Conservation (phyloP, 768 basidiomycete species). For the Pisolithus orientalis region DNA sequence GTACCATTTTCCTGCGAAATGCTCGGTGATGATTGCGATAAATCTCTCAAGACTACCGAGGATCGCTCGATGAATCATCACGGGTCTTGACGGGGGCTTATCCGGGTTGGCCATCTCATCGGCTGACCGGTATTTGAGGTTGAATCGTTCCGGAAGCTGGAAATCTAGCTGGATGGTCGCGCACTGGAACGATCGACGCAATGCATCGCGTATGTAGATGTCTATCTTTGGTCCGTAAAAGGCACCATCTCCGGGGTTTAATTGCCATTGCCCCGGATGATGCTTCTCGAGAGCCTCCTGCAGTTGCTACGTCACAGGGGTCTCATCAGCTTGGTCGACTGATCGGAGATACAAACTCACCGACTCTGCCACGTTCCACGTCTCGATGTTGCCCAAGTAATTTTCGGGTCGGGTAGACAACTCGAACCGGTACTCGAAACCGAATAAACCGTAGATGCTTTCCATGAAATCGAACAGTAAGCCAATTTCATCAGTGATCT, state of each 20-base stretch:
- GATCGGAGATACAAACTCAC: constrained; percentile 34
- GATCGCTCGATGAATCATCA: constrained; percentile 98
- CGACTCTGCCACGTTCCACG: constrained; percentile 85
- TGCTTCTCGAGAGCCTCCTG: constrained; percentile 75
- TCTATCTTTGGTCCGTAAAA: constrained; percentile 99
- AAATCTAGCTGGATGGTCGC: constrained; percentile 99
- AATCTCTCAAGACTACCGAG: constrained; percentile 92
- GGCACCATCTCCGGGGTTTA: constrained; percentile 95
- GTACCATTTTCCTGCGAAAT: constrained; percentile 96
- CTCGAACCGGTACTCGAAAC: constrained; percentile 90
- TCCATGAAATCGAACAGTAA: constrained; percentile 93
- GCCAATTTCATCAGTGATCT: constrained; percentile 86
- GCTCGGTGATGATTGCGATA: constrained; percentile 95
- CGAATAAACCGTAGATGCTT: constrained; percentile 88
- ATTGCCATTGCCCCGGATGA: constrained; percentile 84
- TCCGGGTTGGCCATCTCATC: constrained; percentile 50
- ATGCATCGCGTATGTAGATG: constrained; percentile 90
- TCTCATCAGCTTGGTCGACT: background rate
- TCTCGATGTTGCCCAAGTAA: constrained; percentile 80
- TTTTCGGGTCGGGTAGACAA: constrained; percentile 96
- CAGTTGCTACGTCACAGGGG: constrained; percentile 56
- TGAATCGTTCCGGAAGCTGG: constrained; percentile 95
- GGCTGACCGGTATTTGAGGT: constrained; percentile 82
- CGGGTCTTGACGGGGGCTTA: constrained; percentile 66
- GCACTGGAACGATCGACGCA: constrained; percentile 92